Evolutionary conservation across 495 filamentous ascomycete genomes (phyloP).

Genomic region (Neurospora terricola): DNA sequence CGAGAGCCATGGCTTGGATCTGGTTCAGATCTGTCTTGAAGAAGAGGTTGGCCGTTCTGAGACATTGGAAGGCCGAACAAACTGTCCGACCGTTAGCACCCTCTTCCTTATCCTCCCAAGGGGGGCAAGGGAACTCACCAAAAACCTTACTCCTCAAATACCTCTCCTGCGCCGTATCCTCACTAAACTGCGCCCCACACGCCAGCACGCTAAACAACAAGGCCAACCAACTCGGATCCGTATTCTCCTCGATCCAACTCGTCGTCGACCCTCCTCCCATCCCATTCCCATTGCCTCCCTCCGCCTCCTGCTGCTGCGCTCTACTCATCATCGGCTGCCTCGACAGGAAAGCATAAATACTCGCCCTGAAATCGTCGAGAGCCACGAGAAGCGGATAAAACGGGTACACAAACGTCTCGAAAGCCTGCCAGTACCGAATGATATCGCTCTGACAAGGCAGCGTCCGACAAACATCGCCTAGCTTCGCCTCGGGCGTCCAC

Average conservation of each 20-base stretch:
- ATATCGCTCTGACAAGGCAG: background rate
- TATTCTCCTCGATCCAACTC: background rate
- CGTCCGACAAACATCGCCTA: background rate
- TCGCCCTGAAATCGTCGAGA: background rate
- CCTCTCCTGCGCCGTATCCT: background rate
- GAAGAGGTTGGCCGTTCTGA: slow-evolving; percentile 1
- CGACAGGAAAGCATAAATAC: background rate
- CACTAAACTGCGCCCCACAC: background rate
- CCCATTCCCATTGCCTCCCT: background rate
- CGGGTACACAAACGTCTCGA: slow-evolving; percentile 1
- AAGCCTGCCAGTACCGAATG: slow-evolving; percentile 1
- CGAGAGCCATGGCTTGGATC: slow-evolving; percentile 1
- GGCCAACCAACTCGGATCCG: background rate
- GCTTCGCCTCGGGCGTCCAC: background rate
- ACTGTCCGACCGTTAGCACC: background rate
- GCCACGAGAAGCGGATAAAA: background rate
- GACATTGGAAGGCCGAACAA: background rate
- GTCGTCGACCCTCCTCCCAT: background rate
- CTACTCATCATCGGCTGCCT: background rate
- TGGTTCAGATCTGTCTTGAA: slow-evolving; percentile 1
- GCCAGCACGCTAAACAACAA: background rate
- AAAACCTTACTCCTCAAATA: background rate
- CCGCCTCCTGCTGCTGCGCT: background rate
- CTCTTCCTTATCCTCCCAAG: no score
- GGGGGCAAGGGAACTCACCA: background rate